Conservation (phyloP, 371 early-diverging fungal species). For the Blakeslea trispora region DNA sequence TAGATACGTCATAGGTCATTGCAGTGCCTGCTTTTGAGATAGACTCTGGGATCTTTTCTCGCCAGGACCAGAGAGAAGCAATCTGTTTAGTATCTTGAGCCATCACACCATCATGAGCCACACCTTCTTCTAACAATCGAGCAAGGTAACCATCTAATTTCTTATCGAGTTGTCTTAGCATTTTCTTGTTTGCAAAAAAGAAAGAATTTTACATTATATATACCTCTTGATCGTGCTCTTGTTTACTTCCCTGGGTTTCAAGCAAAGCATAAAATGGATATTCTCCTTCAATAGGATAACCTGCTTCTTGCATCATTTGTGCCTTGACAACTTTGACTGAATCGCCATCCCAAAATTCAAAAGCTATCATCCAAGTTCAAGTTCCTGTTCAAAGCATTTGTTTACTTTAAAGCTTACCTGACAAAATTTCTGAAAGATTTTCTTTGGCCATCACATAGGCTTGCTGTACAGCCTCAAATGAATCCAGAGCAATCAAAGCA, state of each 20-base stretch:
- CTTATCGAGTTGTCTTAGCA: slow-evolving; percentile 16
- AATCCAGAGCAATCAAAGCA: slow-evolving; percentile 41
- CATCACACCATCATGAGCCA: slow-evolving; percentile 74
- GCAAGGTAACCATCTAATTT: slow-evolving; percentile 65
- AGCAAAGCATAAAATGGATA: slow-evolving; percentile 85
- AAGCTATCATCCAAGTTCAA: slow-evolving; percentile 30
- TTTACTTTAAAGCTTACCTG: slow-evolving; percentile 27
- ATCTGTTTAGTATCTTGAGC: slow-evolving; percentile 70
- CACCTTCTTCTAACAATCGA: slow-evolving; percentile 48
- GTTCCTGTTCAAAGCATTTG: neutral
- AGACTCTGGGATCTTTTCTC: slow-evolving; percentile 38
- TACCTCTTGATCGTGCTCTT: slow-evolving; percentile 76
- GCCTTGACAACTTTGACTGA: slow-evolving; percentile 61
- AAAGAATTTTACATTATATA: neutral
- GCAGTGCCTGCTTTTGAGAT: slow-evolving; percentile 52
- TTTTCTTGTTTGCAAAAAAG: neutral
- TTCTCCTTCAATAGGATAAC: slow-evolving; percentile 55
- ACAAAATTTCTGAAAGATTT: slow-evolving; percentile 49
- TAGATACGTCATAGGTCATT: slow-evolving; percentile 78
- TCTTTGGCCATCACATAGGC: slow-evolving; percentile 50
- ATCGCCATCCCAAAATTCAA: slow-evolving; percentile 88
- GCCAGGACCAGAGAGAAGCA: slow-evolving; percentile 39
- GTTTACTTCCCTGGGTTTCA: slow-evolving; percentile 84
- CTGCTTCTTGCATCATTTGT: slow-evolving; percentile 77
- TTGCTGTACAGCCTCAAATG: slow-evolving; percentile 44